Base-by-base conservation (phyloP, 140 eudicot genomes). In the Cichorium intybus region DNA sequence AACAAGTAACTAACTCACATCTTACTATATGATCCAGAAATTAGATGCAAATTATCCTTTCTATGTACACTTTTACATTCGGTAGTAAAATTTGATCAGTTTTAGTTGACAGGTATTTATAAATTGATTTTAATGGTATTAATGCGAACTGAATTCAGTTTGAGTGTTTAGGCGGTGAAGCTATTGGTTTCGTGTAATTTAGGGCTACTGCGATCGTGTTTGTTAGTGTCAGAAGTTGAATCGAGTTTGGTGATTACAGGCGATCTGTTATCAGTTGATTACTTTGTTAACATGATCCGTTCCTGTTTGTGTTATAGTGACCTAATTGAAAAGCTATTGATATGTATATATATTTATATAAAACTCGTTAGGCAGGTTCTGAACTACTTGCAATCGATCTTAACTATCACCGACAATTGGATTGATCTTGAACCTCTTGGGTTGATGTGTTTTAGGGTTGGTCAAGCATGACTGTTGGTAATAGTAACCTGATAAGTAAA, bases 1-100 rank as follows among this genome's bases (percentile, higher is more conserved):
- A 88, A 54, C 95, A 85, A 76, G 96, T 92, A 79, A 49, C 77
- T 45, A 11, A 66, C 18, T 17, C 65, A 23, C 20, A 22, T 17
- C 43, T 3, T 20, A 24, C 46, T 56, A 7, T 24, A 64, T 37
- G 12, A 18, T 37, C 56, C 47, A 15, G 22, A 37, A 26, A 24
- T 21, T 15, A 7, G 17, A 54, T 20, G 10, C 21, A 27, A 39
- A 26, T 6, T 21, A 21, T 63, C 7, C 20, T 54, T 16, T 28
- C 14, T 54, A n/a, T 57, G 28, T 22, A 7, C 26, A 28, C 58
- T 63, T 5, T 10, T 4, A 9, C 41, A 57, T 58, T 66, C 24
- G 26, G 53, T 26, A n/a, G 49, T 37, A 14, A 24, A 37, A 4
- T 6, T 28, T 35, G 68, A 49, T 48, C 33, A 34, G 60, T 20